Conservation (phyloP, 1,139 yeast species). For the Pichia terricola region DNA sequence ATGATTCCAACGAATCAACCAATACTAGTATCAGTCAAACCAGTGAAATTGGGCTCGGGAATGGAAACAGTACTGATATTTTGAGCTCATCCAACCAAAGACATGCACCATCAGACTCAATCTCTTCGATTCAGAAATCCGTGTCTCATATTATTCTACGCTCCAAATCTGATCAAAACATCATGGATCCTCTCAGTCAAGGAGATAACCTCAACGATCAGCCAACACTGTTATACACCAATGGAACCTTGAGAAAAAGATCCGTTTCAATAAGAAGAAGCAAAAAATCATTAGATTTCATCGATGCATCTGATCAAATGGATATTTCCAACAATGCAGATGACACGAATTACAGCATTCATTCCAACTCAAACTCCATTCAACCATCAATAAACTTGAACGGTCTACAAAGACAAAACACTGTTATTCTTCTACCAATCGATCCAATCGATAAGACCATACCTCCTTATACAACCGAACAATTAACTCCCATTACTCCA, state of each 20-base stretch:
- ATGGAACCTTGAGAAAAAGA: not conserved
- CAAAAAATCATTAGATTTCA: slow-evolving; percentile 4
- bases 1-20: no score
- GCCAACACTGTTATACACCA: slow-evolving; percentile 7
- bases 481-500: slow-evolving; percentile 20
- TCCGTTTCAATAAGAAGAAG: slow-evolving; percentile 5
- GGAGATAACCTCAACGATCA: not conserved
- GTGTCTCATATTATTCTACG: slow-evolving; percentile 2
- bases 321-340: not conserved
- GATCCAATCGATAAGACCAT: slow-evolving; percentile 19
- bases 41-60: no score
- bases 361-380: not conserved
- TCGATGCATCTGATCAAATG: slow-evolving; percentile 4
- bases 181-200: not conserved
- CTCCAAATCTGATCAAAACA: not conserved
- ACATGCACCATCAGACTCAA: slow-evolving; percentile 2
- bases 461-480: slow-evolving; percentile 22
- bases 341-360: not conserved
- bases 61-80: no score
- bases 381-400: not conserved
- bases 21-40: no score
- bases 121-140: slow-evolving; percentile 8
- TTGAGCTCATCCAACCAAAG: no score
- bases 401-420: not conserved
- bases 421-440: slow-evolving; percentile 19